Base-by-base conservation (phyloP, 2,329 filamentous ascomycete species). In the Ophiosphaerella narmari region DNA sequence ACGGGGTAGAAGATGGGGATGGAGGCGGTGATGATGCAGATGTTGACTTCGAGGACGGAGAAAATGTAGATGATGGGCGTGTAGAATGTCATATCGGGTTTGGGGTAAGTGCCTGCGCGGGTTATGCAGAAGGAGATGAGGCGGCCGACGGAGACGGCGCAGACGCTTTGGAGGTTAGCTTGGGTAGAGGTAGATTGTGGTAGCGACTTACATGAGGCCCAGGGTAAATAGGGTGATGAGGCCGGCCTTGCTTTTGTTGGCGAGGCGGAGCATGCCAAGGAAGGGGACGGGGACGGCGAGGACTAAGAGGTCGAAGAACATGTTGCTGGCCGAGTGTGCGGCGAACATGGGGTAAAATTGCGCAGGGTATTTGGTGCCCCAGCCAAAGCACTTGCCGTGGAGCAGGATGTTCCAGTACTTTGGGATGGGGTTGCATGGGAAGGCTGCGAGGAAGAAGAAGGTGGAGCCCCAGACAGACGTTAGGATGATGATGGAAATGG, bases 1-100 rank as follows among this genome's bases (percentile, higher is more conserved):
- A 66, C 52, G 11, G 72, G 72, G 71, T 71, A 74, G 64, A 74
- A 74, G 37, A 72, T 70, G 18, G 72, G 72, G 29, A 74, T 68
- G 0, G 66, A 70, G 14, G 71, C 72, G 36, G 64, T 66, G 4
- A 73, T 59, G 37, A 74, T 74, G 36, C 71, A 71, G 37, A 74
- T 60, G 54, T 73, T 67, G 58, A 73, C 59, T 54, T 74, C 72
- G 44, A 74, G 68, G 23, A 66, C 60, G 36, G 66, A 70, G 50
- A 72, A 66, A 26, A 73, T 60, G 57, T 63, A 71, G 13, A 72
- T 54, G 7, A 63, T 39, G 1, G 71, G 65, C 0, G 63, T 65
- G 41, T 66, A 39, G 52, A 55, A 73, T 5, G 68, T 60, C 45
- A 65, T 63, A 51, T 74, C 70, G 29, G 66, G 46, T 23, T 57